Percentiles rank a stretch among this genome's conserved stretches.
phyloP scores from a whole-genome alignment of 208 protist genomes.

The Wallacemonas sp. region DNA sequence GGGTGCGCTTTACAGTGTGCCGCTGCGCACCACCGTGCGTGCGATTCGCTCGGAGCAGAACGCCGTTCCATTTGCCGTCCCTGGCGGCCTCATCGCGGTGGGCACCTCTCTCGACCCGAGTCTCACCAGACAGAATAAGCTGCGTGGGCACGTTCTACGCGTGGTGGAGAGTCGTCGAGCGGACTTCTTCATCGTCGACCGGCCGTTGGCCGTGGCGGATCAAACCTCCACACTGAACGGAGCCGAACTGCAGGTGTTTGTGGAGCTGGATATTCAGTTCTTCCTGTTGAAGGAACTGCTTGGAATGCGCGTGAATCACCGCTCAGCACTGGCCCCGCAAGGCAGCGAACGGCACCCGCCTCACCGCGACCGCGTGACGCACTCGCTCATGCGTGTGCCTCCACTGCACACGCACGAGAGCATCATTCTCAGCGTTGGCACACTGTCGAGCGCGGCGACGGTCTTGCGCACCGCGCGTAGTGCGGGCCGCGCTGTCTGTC shows the following conservation, averaged over 20 bases:
- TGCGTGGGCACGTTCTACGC: constrained; percentile 96
- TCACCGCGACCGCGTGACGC: background rate
- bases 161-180: constrained; percentile 91
- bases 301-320: constrained; percentile 44
- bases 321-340: background rate
- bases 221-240: background rate
- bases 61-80: constrained; percentile 98
- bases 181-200: constrained; percentile 97
- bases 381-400: constrained; percentile 35
- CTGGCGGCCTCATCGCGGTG: constrained; percentile 98
- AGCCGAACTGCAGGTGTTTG: constrained; percentile 67
- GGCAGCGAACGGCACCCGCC: background rate
- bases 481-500: constrained; percentile 90
- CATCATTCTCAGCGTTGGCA: constrained; percentile 98
- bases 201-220: constrained; percentile 94
- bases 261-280: constrained; percentile 93
- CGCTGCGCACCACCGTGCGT: constrained; percentile 93
- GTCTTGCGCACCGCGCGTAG: constrained; percentile 75
- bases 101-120: constrained; percentile 99
- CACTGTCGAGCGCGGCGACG: constrained; percentile 90
- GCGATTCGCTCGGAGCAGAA: constrained; percentile 98
- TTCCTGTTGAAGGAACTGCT: constrained; percentile 94
- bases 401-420: constrained; percentile 92
- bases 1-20: constrained; percentile 23
- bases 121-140: constrained; percentile 97